Evolutionary conservation across 164 flowering plant genomes (phyloP), one percentile per base, ranked within the genome.

Genomic region (Echeveria elegans): DNA sequence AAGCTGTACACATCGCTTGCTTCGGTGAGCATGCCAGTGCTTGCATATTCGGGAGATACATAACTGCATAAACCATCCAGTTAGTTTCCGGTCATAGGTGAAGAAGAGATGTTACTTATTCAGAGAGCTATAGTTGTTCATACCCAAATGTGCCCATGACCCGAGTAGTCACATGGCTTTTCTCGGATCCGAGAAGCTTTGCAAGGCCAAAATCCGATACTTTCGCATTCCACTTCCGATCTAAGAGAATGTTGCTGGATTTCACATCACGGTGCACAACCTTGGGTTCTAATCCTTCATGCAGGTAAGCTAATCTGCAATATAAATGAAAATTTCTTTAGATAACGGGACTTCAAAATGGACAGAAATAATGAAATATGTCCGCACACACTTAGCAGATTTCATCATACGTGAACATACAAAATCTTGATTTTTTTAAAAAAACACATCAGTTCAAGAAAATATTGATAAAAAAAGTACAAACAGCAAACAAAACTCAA

Each of bases 141-240:
- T 60, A 90, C 97, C 95, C 97, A 64, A 88, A 88, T 60, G 97
- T 90, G 30, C 97, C 97, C 97, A 90, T 90, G 12, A 90, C 95
- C 50, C 95, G 86, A 2, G 97, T 92, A 24, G 97, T 89, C 70
- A 92, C 94, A 76, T 87, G 78, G 83, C 87, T 89, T 66, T 80
- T 74, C 70, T 88, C 97, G 10, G 96, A 74, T 58, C 84, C 87
- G 67, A 92, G 68, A 21, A 92, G 80, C 82, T 92, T 92, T 67
- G 97, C 97, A 67, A 92, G 82, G 58, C 97, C 97, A 77, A 92
- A 92, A 74, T 92, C 96, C 26, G 97, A 89, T 30, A 89, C 88
- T 74, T 86, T 92, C 8, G 96, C 63, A 38, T 85, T 88, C 96
- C 96, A 92, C 15, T 82, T 82, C 70, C 72, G 81, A 66, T 92